phyloP scores from a whole-genome alignment of 176 grass and related monocot species.

The Cymbopogon citratus region DNA sequence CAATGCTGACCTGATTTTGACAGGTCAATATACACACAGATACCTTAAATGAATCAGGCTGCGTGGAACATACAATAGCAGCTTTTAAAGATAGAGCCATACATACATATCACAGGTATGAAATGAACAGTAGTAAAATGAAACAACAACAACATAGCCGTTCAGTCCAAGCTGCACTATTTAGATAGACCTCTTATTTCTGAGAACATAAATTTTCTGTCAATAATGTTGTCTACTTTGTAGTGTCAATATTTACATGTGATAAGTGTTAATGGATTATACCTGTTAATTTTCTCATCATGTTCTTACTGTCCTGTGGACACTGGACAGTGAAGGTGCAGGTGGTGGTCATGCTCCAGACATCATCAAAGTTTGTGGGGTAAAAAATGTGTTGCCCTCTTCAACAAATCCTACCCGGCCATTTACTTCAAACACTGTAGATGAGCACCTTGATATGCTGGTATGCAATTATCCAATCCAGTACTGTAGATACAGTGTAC shows the following conservation, averaged over 20 bases:
- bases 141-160: no score
- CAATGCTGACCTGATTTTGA: constrained; percentile 32
- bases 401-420: constrained; percentile 97
- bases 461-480: constrained; percentile 38
- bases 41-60: constrained; percentile 94
- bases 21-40: constrained; percentile 99
- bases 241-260: neutral
- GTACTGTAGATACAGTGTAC: constrained; percentile 10
- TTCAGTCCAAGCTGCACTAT: no score
- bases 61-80: constrained; percentile 92
- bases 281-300: neutral
- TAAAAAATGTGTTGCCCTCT: constrained; percentile 96
- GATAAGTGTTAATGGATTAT: neutral
- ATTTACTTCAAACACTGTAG: constrained; percentile 89
- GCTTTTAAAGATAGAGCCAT: constrained; percentile 93
- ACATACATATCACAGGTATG: constrained; percentile 97
- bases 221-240: neutral
- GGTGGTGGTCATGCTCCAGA: constrained; percentile 98
- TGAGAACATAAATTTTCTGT: neutral
- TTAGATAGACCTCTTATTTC: neutral
- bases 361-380: constrained; percentile 97
- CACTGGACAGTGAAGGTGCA: constrained; percentile 96
- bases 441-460: constrained; percentile 99
- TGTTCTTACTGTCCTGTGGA: constrained; percentile 26
- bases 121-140: neutral